Base-by-base conservation (phyloP, 257 asterid genomes). In the Anisodus acutangulus region DNA sequence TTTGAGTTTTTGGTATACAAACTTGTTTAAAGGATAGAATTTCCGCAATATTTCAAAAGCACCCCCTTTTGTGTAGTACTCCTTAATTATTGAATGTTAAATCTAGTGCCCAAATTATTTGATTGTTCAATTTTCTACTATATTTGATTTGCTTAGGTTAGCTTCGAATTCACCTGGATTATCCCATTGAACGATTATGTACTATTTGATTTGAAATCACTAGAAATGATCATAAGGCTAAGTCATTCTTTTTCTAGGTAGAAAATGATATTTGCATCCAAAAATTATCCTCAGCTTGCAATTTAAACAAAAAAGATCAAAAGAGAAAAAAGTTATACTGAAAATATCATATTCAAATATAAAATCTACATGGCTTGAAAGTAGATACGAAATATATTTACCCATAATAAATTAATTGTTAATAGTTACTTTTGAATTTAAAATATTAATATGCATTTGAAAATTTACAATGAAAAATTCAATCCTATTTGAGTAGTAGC, bases 181-280 rank as follows among this genome's bases (percentile, higher is more conserved):
- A 67, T 67, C 49, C 74, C 49, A 67, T 35, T 35, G 74, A 37
- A 67, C 17, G 74, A 67, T 67, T 35, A 67, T 67, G 35, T 37
- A 67, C 49, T 67, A 35, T 35, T 67, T 37, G 49, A 35, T 13
- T 13, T 67, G 47, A 37, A 13, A 67, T 13, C 22, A 67, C 35
- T 67, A 1, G 51, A 67, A 67, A 67, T 67, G 51, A 13, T 66
- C 35, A 37, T 67, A 37, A 67, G 51, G 76, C 26, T 6, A 13
- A 68, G 76, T 68, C 51, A 9, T 68, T 68, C 49, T 67, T 67
- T 31, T 37, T 67, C 76, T 35, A 19, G 49, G 11, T 67, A 37
- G 16, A 67, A 67, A 37, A 37, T 67, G 22, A 6, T 37, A 13
- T 67, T 3, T 13, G 51, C 51, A 67, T 67, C 76, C 51, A 37